Base-by-base conservation (phyloP, 768 basidiomycete species). In the Boletus subparvulus region DNA sequence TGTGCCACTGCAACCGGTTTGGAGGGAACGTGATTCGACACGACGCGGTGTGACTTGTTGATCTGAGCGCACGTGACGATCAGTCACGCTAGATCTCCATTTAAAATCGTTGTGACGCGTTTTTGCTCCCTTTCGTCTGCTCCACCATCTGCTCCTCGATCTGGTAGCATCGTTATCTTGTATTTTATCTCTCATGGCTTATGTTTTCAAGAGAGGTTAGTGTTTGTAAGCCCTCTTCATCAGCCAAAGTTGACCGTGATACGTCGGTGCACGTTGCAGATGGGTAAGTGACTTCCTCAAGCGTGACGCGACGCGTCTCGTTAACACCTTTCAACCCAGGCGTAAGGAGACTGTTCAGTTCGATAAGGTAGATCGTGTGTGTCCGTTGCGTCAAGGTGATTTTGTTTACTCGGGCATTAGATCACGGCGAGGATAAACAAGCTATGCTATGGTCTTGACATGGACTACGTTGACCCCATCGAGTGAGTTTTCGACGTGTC, bases 371-470 rank as follows among this genome's bases (percentile, higher is more conserved):
- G 59, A 79, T 59, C 56, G 52, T 39, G 2, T 45, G 53, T 33
- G 11, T 56, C 42, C 12, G 56, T 49, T 47, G 33, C 46, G 46
- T 52, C 63, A 56, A 55, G 48, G 48, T 41, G 50, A 50, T 58
- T 54, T 59, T 66, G 60, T 49, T 65, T 5, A 65, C 55, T 48
- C 26, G 33, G 50, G 40, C 13, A 54, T 10, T 42, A 94, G 92
- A 94, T 94, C 72, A 94, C 92, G 2, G 84, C 90, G 11, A 80
- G 92, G 63, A 85, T 94, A 61, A 83, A 85, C 68, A 94, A 94
- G 75, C 83, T 99, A 17, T 97, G 94, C 67, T 98, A 98, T 72
- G 97, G 97, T 57, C 85, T 99, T 21, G 95, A 99, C 72, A 78
- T 82, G 54, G 88, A 95, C 66, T 89, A 93, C 60, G 87, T 99